Evolutionary conservation across 441 rosid genomes (phyloP).

Genomic region (Syzygium malaccense): DNA sequence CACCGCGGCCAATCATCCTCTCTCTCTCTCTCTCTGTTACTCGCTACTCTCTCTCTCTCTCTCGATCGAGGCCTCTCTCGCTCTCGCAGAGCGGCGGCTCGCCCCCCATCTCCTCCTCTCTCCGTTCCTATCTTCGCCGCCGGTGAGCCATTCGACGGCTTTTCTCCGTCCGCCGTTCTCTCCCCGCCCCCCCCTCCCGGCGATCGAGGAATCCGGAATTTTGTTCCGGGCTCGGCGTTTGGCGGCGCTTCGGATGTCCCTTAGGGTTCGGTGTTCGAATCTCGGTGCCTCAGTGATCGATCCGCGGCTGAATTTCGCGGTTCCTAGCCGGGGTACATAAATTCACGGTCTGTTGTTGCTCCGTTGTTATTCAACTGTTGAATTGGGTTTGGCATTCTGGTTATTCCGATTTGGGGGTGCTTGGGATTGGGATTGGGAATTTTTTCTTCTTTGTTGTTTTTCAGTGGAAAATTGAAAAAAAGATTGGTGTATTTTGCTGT

Average conservation of each 20-base stretch:
- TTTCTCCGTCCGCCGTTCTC: not conserved
- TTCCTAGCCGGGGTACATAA: not conserved
- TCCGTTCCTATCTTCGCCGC: not conserved
- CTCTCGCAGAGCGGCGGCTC: slow-evolving; percentile 15
- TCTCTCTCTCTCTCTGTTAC: not conserved
- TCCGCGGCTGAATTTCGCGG: not conserved
- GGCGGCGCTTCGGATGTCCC: not conserved
- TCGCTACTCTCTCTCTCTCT: not conserved
- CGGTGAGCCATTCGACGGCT: slow-evolving; percentile 14
- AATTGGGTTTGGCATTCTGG: not conserved
- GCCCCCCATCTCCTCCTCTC: slow-evolving; percentile 7
- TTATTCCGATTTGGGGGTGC: slow-evolving; percentile 8
- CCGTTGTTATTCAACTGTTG: not conserved
- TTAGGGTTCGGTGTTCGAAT: slow-evolving; percentile 12
- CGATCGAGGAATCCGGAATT: not conserved
- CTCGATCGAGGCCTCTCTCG: slow-evolving; percentile 2
- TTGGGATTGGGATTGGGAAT: not conserved
- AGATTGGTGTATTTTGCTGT: not conserved
- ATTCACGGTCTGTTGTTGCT: not conserved
- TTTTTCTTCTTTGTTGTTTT: not conserved
- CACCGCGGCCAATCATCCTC: not conserved
- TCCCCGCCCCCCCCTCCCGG: not conserved
- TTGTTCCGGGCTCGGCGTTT: not conserved
- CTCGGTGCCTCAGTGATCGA: not conserved
- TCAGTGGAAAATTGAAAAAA: not conserved